Evolutionary conservation across 345 rosid genomes (phyloP), one percentile per base, ranked within the genome.

Genomic region (Eucalyptus curtisii): DNA sequence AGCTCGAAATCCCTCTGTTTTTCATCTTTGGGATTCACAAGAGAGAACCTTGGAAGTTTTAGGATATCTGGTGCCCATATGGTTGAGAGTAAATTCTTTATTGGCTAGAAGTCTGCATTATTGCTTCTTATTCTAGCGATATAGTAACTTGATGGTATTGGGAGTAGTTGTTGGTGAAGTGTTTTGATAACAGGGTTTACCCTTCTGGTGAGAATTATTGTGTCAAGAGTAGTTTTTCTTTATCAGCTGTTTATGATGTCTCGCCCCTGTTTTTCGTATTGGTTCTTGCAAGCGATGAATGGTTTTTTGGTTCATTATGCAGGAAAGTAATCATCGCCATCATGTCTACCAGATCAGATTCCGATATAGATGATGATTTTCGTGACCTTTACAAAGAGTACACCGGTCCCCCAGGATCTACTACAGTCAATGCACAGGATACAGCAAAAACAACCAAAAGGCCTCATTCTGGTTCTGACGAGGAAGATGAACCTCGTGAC

Each of bases 371-470:
- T 91, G 99, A 97, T 90, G 99, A 98, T 88, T 98, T 98, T 86
- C 95, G 96, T 91, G 98, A 98, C 88, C 92, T 98, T 87, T 98
- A 98, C 95, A 98, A 98, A 93, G 99, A 97, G 90, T 97, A 98
- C 86, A 98, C 99, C 15, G 99, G 99, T 33, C 99, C 99, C 47
- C 91, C 89, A 22, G 91, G 93, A 44, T 89, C 93, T n/a, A 86
- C 85, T 1, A 91, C 91, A 49, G 88, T 89, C 90, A 91, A 49
- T 90, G 87, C 91, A 59, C 94, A 93, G 89, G 98, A 97, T 45
- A 91, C 85, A 91, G 93, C 66, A 11, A 95, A 94, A 88, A 86
- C 91, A 11, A 92, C 91, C 89, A 97, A 96, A 88, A 91, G 89
- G 71, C 91, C 96, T 90, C 95, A 88, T 90, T 93, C 91, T 33